Evolutionary conservation across 805 yeast species (phyloP), one percentile per base, ranked within the genome.

Genomic region (Yarrowia porcina): DNA sequence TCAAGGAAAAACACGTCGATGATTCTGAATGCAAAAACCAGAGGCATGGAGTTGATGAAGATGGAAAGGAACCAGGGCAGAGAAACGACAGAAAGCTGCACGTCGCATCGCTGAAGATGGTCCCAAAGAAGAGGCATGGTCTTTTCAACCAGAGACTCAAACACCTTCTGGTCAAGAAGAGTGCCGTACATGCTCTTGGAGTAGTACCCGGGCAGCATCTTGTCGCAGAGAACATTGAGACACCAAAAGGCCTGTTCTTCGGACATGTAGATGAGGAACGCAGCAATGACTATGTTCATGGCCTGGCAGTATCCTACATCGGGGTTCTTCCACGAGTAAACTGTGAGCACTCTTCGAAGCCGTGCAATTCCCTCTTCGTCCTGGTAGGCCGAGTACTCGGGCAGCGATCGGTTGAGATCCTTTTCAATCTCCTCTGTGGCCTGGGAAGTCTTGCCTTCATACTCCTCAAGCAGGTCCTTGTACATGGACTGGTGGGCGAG

Each of bases 181-280:
- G 97, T 94, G 25, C 99, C 99, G 70, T 93, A 93, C 99, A 94
- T 94, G 0, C 97, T 93, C 69, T 85, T 90, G 2, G 98, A 92
- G 71, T 94, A 94, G 74, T 94, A 94, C 0, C 99, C 99, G 0
- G 98, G 98, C 3, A 91, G 88, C 65, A 89, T 82, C 39, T 84
- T 82, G 65, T 91, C 96, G 76, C 97, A 91, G 2, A 94, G 74
- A 17, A 83, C 82, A 63, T 85, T 83, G 63, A 94, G 79, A 64
- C 93, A 84, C 98, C 98, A 94, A 71, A 90, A 94, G 0, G 97
- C 98, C 74, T 94, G 98, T 67, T 93, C 99, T 73, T 94, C 99
- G 9, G 96, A 88, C 88, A 90, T 91, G 66, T 70, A 77, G 56
- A 77, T 78, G 28, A 77, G 84, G 70, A 85, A 81, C 0, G 80